These are phyloP conservation scores for Corynascus novoguineensis DNA, from an alignment of 495 filamentous ascomycete genomes.

Conservation along the genomic window DNA sequence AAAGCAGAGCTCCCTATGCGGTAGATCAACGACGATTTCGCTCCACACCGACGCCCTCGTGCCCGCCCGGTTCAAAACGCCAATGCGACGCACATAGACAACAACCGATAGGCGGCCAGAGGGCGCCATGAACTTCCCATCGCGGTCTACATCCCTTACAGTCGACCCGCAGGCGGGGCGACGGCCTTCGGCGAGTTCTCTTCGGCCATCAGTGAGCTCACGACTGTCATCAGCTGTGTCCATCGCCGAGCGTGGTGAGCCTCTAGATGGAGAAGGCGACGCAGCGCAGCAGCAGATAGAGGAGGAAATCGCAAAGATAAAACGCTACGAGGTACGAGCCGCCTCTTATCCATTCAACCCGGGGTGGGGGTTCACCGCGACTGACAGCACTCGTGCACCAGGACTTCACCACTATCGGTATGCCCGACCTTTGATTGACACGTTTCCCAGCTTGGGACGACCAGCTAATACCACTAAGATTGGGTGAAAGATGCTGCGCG, in stretches of 20 bases:
- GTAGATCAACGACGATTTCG: neutral
- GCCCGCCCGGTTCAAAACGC: neutral
- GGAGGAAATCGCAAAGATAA: conserved; percentile 96
- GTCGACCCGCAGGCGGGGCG: conserved; percentile 38
- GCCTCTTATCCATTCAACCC: neutral
- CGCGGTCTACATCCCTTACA: conserved; percentile 50
- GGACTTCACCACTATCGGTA: conserved; percentile 89
- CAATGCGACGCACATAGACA: conserved; percentile 23
- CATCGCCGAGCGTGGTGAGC: conserved; percentile 56
- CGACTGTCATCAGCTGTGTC: conserved; percentile 67
- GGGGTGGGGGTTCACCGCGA: neutral
- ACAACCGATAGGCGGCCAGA: conserved; percentile 21
- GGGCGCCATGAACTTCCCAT: conserved; percentile 30
- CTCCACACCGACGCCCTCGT: neutral
- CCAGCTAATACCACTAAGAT: conserved; percentile 44
- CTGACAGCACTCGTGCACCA: conserved; percentile 16
- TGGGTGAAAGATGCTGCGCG: conserved; percentile 97
- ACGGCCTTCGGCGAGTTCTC: conserved; percentile 61
- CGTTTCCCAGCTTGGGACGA: neutral
- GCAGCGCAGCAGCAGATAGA: conserved; percentile 60
- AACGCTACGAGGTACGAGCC: conserved; percentile 74
- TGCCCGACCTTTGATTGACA: neutral
- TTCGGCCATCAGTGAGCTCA: conserved; percentile 63
- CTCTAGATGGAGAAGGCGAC: conserved; percentile 33
- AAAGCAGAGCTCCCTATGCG: neutral